phyloP scores from a whole-genome alignment of 208 protist species.

The Trypanosoma scelopori region DNA sequence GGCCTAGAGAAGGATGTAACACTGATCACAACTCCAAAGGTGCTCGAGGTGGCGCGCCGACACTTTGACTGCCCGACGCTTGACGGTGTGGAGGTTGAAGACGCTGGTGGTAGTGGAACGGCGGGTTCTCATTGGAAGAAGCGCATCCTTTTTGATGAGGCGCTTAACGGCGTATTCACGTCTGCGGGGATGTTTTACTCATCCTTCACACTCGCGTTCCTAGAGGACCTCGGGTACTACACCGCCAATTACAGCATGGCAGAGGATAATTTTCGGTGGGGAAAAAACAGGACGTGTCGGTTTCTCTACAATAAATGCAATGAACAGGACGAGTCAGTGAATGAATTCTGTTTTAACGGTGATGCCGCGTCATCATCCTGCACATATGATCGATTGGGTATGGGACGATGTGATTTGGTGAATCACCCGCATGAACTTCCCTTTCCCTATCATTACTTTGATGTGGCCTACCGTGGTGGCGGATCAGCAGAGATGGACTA shows the following conservation, averaged over 20 bases:
- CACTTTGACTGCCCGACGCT: conserved; percentile 54
- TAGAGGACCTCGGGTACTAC: conserved; percentile 64
- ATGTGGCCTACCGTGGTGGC: conserved; percentile 28
- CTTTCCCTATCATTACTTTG: conserved; percentile 46
- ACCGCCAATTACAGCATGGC: conserved; percentile 45
- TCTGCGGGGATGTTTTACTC: conserved; percentile 39
- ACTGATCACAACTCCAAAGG: conserved; percentile 38
- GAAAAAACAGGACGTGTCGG: conserved; percentile 38
- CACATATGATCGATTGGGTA: conserved; percentile 32
- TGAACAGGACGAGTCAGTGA: conserved; percentile 14
- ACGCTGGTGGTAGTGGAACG: conserved; percentile 47
- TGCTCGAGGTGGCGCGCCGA: conserved; percentile 37
- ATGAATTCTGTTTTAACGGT: conserved; percentile 55
- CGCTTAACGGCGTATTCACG: conserved; percentile 43
- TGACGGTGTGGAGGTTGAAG: conserved; percentile 64
- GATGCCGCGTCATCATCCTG: conserved; percentile 18
- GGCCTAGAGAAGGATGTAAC: conserved; percentile 31
- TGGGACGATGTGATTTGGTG: conserved; percentile 39
- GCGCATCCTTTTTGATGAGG: conserved; percentile 55
- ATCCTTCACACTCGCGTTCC: conserved; percentile 51
- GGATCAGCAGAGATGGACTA: conserved; percentile 45
- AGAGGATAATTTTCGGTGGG: conserved; percentile 41
- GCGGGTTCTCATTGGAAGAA: conserved; percentile 65
- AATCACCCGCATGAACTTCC: conserved; percentile 26
- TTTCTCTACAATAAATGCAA: conserved; percentile 57